Evolutionary conservation across 2,329 filamentous ascomycete species (phyloP).

Genomic region (Aspergillus quadricinctus): DNA sequence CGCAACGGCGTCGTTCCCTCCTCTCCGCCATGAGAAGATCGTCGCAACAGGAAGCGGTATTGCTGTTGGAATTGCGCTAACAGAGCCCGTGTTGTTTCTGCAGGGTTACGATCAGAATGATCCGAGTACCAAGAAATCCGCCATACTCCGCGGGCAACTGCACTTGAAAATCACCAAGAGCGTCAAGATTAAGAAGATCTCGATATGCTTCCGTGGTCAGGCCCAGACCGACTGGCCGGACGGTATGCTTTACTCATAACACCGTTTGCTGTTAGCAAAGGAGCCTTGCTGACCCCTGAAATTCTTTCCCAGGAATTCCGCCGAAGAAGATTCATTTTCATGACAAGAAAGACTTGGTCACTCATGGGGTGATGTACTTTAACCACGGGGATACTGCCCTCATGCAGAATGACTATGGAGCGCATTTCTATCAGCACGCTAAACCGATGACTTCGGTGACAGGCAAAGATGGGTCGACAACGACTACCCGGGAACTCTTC

Average conservation of each 20-base stretch:
- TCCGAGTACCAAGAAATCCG: constrained; percentile 61
- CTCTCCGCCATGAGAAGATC: constrained; percentile 43
- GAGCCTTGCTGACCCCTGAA: constrained; percentile 4
- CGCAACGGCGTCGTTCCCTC: constrained; percentile 27
- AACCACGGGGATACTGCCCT: constrained; percentile 50
- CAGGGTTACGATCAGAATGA: constrained; percentile 47
- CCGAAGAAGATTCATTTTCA: constrained; percentile 77
- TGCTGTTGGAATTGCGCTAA: constrained; percentile 43
- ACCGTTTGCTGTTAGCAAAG: not conserved
- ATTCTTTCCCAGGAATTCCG: constrained; percentile 61
- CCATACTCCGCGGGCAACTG: constrained; percentile 79
- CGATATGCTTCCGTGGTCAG: constrained; percentile 77
- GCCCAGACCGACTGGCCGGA: constrained; percentile 95
- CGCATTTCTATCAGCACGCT: constrained; percentile 58
- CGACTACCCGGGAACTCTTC: constrained; percentile 33
- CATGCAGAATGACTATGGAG: constrained; percentile 58
- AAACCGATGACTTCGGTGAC: constrained; percentile 26
- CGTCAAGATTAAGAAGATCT: constrained; percentile 87
- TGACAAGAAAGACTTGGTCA: constrained; percentile 81
- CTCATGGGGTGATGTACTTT: constrained; percentile 89
- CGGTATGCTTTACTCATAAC: constrained; percentile 42
- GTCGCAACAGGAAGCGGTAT: constrained; percentile 48
- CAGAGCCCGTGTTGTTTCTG: constrained; percentile 47
- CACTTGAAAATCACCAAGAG: constrained; percentile 80
- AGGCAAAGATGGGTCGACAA: constrained; percentile 29